phyloP scores from a whole-genome alignment of 371 early-diverging fungal species.

The Rhizopus delemar region DNA sequence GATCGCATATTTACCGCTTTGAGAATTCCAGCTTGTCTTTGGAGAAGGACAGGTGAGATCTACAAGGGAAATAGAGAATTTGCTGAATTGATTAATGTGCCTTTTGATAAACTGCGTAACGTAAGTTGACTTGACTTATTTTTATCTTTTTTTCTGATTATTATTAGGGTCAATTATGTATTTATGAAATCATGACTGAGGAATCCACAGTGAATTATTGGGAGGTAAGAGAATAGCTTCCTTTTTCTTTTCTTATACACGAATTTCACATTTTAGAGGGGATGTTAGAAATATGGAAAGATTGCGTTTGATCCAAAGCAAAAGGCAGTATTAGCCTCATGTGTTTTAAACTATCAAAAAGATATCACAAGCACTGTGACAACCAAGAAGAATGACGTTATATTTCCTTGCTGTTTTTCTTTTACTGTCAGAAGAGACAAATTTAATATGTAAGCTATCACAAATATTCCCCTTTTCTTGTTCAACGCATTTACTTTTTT shows the following conservation, averaged over 20 bases:
- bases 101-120: conserved; percentile 74
- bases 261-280: no score
- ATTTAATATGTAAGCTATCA: conserved; percentile 65
- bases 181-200: conserved; percentile 89
- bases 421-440: conserved; percentile 88
- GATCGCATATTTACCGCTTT: conserved; percentile 83
- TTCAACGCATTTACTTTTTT: no score
- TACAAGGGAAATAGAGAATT: conserved; percentile 94
- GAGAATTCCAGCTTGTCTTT: conserved; percentile 91
- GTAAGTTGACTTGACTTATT: conserved; percentile 31
- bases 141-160: no score
- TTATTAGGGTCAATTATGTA: conserved; percentile 63
- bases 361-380: conserved; percentile 15
- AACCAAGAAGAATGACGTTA: conserved; percentile 31
- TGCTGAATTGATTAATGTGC: conserved; percentile 82
- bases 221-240: conserved; percentile 55
- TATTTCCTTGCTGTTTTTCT: conserved; percentile 79
- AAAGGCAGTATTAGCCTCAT: conserved; percentile 88
- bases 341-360: conserved; percentile 48
- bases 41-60: conserved; percentile 95
- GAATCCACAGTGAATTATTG: conserved; percentile 82
- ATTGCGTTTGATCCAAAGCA: conserved; percentile 91
- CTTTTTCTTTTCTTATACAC: background rate
- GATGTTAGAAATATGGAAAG: conserved; percentile 79
- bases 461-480: no score